Base-by-base conservation (phyloP, 176 grass and related monocot species). In the Echinochloa phyllopogon region DNA sequence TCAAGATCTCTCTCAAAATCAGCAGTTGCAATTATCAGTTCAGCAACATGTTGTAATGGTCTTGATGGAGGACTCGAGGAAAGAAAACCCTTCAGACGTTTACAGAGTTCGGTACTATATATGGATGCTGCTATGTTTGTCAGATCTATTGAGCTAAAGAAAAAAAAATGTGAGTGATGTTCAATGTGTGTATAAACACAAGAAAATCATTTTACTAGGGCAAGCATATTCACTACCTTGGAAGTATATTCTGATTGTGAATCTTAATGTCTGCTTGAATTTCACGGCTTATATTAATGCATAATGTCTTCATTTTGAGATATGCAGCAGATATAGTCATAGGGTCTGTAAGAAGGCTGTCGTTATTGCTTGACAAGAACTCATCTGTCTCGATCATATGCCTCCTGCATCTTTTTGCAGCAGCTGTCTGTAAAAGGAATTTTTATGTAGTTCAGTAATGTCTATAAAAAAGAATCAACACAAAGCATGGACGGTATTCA, bases 191-290 rank as follows among this genome's bases (percentile, higher is more conserved):
- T 75, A 76, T 72, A 39, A 84, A 71, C 8, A 77, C 17, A 52
- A 80, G 10, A 33, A 17, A 76, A 43, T 71, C 4, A 9, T 76
- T 76, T 79, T 72, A 75, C 40, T 76, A 73, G 18, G 55, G 36
- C 25, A 74, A 73, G 39, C 23, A 47, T 66, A 70, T 60, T 76
- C 47, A 51, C 33, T 90, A 95, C 96, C 96, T 95, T 72, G 96
- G 96, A 84, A 98, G 90, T 90, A 98, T 83, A 81, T 98, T 92
- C 74, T 98, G 91, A 79, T 92, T 92, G 86, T 98, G 93, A 83
- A 98, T 95, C 72, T 94, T 98, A 57, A 98, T 95, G 77, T 98
- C 96, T 82, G 93, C 93, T 84, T 95, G 87, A 86, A 98, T 98
- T 76, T 98, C 96, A n/a, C 63, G 74, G 86, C 96, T 86, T 85